A percentile compares a stretch with the other conserved stretches of the same genome.
phyloP scores from a whole-genome alignment of 73 alveolate genomes.

The Tetrahymena thermophila region DNA sequence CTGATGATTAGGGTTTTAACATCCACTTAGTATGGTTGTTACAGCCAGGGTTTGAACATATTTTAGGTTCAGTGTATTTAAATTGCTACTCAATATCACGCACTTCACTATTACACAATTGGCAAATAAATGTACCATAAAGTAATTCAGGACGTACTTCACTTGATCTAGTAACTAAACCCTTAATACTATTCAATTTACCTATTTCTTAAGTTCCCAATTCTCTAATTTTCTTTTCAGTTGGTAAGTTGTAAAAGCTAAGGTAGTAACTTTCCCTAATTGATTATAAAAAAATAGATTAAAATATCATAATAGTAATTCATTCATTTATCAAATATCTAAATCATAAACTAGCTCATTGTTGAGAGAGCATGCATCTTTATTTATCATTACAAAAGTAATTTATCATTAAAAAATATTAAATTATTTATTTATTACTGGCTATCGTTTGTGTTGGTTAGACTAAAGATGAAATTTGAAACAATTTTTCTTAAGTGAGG shows the following conservation, averaged over 20 bases:
- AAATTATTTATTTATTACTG: neutral
- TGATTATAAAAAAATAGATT: neutral
- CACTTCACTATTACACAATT: slow-evolving; percentile 66
- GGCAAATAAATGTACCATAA: slow-evolving; percentile 77
- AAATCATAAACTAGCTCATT: neutral
- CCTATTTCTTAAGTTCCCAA: slow-evolving; percentile 70
- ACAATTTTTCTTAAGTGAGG: neutral
- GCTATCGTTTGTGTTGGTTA: neutral
- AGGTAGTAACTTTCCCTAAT: neutral
- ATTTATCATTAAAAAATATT: too few relatives aligned
- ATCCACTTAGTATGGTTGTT: slow-evolving; percentile 92
- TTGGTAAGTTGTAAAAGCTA: neutral
- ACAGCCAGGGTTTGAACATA: slow-evolving; percentile 82
- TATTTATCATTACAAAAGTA: too few relatives aligned
- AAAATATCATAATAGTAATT: neutral
- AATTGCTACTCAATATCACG: slow-evolving; percentile 92
- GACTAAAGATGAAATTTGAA: neutral
- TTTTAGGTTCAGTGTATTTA: slow-evolving; percentile 92
- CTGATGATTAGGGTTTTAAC: slow-evolving; percentile 72
- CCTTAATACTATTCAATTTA: slow-evolving; percentile 69
- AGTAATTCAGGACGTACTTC: slow-evolving; percentile 94
- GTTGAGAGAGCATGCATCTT: neutral
- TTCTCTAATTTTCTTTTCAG: slow-evolving; percentile 2
- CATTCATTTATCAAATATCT: neutral
- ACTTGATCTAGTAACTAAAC: slow-evolving; percentile 92